Evolutionary conservation across 176 grass and related monocot species (phyloP), one percentile per base, ranked within the genome.

Genomic region (Oryza meridionalis): DNA sequence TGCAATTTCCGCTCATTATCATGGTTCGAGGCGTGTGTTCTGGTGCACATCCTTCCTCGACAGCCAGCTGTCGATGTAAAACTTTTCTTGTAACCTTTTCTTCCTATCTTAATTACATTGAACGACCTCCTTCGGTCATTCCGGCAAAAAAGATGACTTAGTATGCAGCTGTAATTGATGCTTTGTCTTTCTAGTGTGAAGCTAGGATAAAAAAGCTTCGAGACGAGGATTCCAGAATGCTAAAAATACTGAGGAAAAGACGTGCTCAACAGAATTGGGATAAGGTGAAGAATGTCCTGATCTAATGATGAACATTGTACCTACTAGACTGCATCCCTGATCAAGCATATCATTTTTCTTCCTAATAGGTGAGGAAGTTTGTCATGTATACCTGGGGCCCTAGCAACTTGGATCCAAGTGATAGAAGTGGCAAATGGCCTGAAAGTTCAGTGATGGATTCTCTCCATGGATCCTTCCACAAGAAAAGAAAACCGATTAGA

Each of bases 351-450:
- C 21, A 14, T 76, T 72, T 76, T 76, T 22, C n/a, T 21, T 78
- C 5, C 76, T 78, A 81, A 16, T 65, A 98, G 96, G 76, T 93
- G 77, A 88, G 96, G 66, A 98, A 98, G 73, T 98, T 88, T 92
- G 96, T 98, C 65, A 95, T 95, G 96, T 98, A 92, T 79, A 98
- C 93, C 24, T 98, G 96, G 96, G 93, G 96, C 29, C 89, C 87
- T 69, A 92, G 79, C 88, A 93, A 95, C 77, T 79, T 98, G 87
- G 91, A 93, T 86, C 86, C 85, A 67, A 91, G 4, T 26, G 86
- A 91, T 77, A 95, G 69, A 77, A 95, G 87, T 72, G 85, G 92
- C 73, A 90, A 85, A 81, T 89, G 84, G 59, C 91, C 87, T 55
- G 81, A 81, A 76, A 86, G 67, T 62, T 88, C 88, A 40, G 77